These are phyloP conservation scores for Insectozyma bohioensis DNA, from an alignment of 1,139 yeast species.

Conservation along the genomic window DNA sequence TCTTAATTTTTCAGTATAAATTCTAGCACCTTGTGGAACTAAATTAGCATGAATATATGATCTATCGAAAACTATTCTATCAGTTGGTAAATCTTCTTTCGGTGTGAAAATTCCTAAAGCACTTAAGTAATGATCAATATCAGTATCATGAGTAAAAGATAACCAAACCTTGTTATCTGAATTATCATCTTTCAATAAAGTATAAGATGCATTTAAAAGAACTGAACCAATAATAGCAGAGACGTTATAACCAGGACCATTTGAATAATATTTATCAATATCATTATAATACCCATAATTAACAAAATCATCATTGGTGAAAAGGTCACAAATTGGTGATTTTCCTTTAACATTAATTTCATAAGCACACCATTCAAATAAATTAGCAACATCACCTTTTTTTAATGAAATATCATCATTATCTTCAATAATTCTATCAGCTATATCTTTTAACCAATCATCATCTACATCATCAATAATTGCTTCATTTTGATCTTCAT, in stretches of 20 bases:
- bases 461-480: conserved; percentile 12
- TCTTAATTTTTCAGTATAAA: conserved; percentile 46
- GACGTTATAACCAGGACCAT: conserved; percentile 50
- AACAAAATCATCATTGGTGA: conserved; percentile 50
- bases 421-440: conserved; percentile 32
- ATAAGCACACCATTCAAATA: conserved; percentile 53
- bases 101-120: conserved; percentile 50
- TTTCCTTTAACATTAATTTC: conserved; percentile 52
- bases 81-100: conserved; percentile 20
- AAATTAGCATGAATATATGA: conserved; percentile 47
- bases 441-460: conserved; percentile 36
- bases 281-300: conserved; percentile 37
- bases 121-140: conserved; percentile 43
- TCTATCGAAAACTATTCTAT: conserved; percentile 36
- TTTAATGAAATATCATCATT: conserved; percentile 35
- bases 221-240: conserved; percentile 48
- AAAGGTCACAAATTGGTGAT: conserved; percentile 48
- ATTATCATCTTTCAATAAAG: conserved; percentile 32
- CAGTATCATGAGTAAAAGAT: conserved; percentile 61
- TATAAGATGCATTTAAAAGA: conserved; percentile 49
- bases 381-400: conserved; percentile 36
- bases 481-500: conserved; percentile 13
- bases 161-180: conserved; percentile 34
- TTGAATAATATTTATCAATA: conserved; percentile 44
- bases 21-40: conserved; percentile 57